phyloP scores from a whole-genome alignment of 169 alveolate species.

The Cyclospora cayetanensis region DNA sequence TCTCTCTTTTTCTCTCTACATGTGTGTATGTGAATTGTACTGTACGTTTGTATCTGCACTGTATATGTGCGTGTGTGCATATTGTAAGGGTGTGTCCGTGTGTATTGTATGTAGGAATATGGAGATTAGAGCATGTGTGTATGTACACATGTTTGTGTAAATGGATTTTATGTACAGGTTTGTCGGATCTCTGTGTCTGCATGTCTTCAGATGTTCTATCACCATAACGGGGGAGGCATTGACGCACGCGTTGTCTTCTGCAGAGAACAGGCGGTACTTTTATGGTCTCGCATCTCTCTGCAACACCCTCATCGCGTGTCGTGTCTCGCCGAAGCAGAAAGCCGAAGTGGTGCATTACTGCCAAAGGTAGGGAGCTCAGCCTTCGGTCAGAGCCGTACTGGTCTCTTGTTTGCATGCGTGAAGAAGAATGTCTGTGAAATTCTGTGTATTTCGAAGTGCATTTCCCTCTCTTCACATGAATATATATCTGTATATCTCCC shows the following conservation, averaged over 20 bases:
- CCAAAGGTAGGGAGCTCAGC: background rate
- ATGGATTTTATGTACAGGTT: background rate
- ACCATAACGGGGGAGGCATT: constrained; percentile 85
- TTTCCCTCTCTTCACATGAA: too few relatives aligned
- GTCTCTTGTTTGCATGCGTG: too few relatives aligned
- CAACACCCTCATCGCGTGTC: constrained; percentile 93
- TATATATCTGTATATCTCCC: too few relatives aligned
- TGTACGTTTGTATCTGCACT: too few relatives aligned
- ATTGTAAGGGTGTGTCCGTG: too few relatives aligned
- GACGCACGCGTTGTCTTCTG: constrained; percentile 76
- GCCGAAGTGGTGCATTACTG: constrained; percentile 90
- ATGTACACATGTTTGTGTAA: background rate
- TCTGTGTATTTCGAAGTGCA: too few relatives aligned
- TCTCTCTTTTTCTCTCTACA: too few relatives aligned
- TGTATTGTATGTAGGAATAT: background rate
- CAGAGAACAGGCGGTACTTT: constrained; percentile 76
- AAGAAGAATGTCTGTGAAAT: too few relatives aligned
- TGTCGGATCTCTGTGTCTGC: background rate
- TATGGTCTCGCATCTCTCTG: constrained; percentile 77
- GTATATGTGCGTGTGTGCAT: too few relatives aligned
- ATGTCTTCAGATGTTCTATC: constrained; percentile 75
- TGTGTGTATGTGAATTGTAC: too few relatives aligned
- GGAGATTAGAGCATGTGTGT: background rate
- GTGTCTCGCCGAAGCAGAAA: constrained; percentile 98
- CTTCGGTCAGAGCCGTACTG: too few relatives aligned